These are phyloP conservation scores for Prunella vulgaris DNA, from an alignment of 257 asterid species.

Conservation along the genomic window DNA sequence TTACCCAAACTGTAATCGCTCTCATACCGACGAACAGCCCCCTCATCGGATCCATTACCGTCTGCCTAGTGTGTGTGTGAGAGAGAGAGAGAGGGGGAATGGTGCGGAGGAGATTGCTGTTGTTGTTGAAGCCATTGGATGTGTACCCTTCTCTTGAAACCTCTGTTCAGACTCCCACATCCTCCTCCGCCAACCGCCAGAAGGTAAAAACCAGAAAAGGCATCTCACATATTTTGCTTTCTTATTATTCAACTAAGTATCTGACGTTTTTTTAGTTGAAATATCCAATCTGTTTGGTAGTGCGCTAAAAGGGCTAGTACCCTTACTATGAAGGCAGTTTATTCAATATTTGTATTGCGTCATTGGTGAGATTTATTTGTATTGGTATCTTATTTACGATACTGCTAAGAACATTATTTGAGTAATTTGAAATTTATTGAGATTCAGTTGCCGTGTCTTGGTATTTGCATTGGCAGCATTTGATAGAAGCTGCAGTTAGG, in stretches of 20 bases:
- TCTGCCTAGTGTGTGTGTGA: background rate
- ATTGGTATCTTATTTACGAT: background rate
- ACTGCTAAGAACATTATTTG: background rate
- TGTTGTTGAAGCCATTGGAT: constrained; percentile 76
- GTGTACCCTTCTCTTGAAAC: constrained; percentile 54
- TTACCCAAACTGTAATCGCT: too few relatives aligned
- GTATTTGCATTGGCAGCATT: background rate
- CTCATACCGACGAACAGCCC: background rate
- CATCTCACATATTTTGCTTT: background rate
- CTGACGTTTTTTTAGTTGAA: too few relatives aligned
- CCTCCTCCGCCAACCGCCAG: constrained; percentile 41
- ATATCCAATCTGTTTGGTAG: too few relatives aligned
- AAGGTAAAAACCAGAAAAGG: constrained; percentile 34
- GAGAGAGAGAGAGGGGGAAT: constrained; percentile 28
- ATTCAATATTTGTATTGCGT: background rate
- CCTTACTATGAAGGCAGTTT: too few relatives aligned
- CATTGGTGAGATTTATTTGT: background rate
- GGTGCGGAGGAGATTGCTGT: constrained; percentile 71
- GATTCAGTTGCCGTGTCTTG: background rate
- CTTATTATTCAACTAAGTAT: background rate
- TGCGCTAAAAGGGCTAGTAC: too few relatives aligned
- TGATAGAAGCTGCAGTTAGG: background rate
- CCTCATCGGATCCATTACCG: background rate
- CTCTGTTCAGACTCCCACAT: constrained; percentile 15
- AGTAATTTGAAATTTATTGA: background rate